phyloP scores from a whole-genome alignment of 805 yeast species.

The Schwanniomyces sp. region DNA sequence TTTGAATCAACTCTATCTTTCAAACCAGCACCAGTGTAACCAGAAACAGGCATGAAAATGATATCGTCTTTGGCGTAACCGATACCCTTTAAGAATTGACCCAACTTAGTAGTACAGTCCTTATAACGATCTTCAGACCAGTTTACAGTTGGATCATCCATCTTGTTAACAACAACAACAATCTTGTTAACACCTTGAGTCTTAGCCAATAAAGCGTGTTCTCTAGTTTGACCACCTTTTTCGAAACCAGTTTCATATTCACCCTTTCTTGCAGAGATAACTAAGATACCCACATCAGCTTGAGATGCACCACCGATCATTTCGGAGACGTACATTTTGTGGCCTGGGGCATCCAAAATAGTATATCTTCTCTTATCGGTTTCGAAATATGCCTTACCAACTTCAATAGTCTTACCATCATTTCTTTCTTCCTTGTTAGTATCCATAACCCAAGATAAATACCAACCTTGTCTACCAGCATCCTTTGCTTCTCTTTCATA shows the following conservation, averaged over 20 bases:
- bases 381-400: conserved; percentile 96
- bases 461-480: conserved; percentile 99
- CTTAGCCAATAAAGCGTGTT: conserved; percentile 93
- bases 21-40: conserved; percentile 95
- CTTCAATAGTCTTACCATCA: conserved; percentile 99
- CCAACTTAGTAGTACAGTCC: conserved; percentile 87
- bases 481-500: conserved; percentile 98
- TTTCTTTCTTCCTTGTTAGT: conserved; percentile 98
- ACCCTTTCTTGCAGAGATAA: conserved; percentile 97
- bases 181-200: conserved; percentile 97
- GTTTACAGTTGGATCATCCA: conserved; percentile 96
- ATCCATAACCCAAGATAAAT: conserved; percentile 98
- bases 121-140: conserved; percentile 97
- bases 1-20: conserved; percentile 74
- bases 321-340: conserved; percentile 96
- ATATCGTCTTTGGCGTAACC: conserved; percentile 90
- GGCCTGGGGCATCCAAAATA: conserved; percentile 98
- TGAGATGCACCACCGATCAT: conserved; percentile 99
- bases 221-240: conserved; percentile 98
- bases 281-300: conserved; percentile 97
- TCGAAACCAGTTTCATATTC: conserved; percentile 99
- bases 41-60: conserved; percentile 94
- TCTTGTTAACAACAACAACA: conserved; percentile 93
- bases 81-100: conserved; percentile 75
- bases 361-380: conserved; percentile 98